Percentiles rank a stretch among this genome's conserved stretches.
phyloP scores from a whole-genome alignment of 257 asterid genomes.

The Penstemon barbatus region DNA sequence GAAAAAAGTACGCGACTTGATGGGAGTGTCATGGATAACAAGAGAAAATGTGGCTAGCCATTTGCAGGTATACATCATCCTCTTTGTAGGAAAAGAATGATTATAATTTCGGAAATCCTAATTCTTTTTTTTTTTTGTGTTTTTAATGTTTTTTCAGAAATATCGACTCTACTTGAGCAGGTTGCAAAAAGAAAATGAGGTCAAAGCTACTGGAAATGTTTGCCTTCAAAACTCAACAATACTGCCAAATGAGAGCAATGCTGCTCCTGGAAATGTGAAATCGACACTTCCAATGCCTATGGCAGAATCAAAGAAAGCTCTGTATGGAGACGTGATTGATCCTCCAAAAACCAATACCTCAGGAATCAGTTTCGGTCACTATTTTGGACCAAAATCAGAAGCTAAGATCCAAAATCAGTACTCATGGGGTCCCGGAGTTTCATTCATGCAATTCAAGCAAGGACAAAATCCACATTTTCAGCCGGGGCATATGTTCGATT shows the following conservation, averaged over 20 bases:
- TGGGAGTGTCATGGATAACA: constrained; percentile 88
- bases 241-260: constrained; percentile 32
- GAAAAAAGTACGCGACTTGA: constrained; percentile 82
- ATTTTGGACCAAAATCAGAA: constrained; percentile 40
- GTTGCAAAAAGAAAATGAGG: constrained; percentile 67
- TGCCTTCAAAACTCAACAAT: constrained; percentile 35
- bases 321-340: constrained; percentile 32
- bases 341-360: constrained; percentile 36
- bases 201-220: constrained; percentile 37
- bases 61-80: constrained; percentile 60
- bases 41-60: constrained; percentile 95
- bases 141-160: constrained; percentile 54
- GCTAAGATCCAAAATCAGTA: constrained; percentile 33
- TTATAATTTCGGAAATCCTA: constrained; percentile 3
- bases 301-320: constrained; percentile 33
- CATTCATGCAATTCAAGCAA: constrained; percentile 39
- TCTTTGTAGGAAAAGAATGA: neutral
- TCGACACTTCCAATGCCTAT: constrained; percentile 34
- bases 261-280: constrained; percentile 30
- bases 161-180: constrained; percentile 80
- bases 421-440: constrained; percentile 41
- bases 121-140: constrained; percentile 22
- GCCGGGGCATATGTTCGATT: constrained; percentile 32
- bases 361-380: constrained; percentile 28
- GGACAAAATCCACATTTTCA: constrained; percentile 33